Conservation (phyloP, 805 yeast species). For the Metschnikowia matae region DNA sequence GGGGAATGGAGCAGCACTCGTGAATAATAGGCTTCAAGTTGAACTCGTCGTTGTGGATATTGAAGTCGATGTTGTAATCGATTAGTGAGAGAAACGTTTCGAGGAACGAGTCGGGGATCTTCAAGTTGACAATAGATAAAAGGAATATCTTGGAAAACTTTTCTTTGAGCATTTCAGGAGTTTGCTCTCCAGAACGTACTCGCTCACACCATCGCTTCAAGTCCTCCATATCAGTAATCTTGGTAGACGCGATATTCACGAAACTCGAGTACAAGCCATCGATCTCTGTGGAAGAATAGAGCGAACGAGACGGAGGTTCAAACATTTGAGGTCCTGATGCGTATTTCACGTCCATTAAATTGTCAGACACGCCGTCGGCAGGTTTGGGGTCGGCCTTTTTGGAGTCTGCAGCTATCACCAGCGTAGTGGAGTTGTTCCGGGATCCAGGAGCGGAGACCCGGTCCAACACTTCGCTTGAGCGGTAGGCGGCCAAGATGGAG, state of each 20-base stretch:
- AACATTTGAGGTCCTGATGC: not conserved
- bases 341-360: not conserved
- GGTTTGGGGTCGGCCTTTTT: conserved; percentile 3
- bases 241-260: conserved; percentile 46
- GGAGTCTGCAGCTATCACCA: conserved; percentile 6
- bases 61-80: conserved; percentile 51
- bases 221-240: conserved; percentile 35
- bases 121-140: conserved; percentile 59
- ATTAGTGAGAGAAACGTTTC: conserved; percentile 45
- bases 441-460: not conserved
- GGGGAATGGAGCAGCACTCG: conserved; percentile 49
- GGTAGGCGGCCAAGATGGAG: conserved; percentile 23
- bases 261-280: conserved; percentile 74
- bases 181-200: conserved; percentile 23
- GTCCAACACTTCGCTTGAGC: conserved; percentile 3
- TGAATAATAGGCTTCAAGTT: conserved; percentile 69
- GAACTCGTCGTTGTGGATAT: conserved; percentile 59
- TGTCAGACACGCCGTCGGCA: conserved; percentile 1
- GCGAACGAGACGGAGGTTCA: conserved; percentile 13
- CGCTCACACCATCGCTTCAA: conserved; percentile 39
- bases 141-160: conserved; percentile 68
- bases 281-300: conserved; percentile 41
- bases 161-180: conserved; percentile 14
- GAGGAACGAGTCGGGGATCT: conserved; percentile 60
- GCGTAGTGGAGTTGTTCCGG: conserved; percentile 5